Evolutionary conservation across 2,329 filamentous ascomycete species (phyloP).

Genomic region (Tolypocladium inflatum): DNA sequence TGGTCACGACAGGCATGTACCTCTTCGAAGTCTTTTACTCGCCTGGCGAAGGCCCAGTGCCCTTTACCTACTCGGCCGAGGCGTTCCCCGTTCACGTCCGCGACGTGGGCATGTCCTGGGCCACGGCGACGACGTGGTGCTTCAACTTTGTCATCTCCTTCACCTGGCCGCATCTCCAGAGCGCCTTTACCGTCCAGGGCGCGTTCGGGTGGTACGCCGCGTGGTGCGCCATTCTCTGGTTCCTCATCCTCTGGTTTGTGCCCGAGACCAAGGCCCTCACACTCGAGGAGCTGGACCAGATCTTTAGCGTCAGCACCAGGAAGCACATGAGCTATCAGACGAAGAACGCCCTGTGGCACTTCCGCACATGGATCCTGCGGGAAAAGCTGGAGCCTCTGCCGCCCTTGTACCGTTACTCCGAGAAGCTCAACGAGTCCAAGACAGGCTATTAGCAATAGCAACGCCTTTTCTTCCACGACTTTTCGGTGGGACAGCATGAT

Average conservation of each 20-base stretch:
- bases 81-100: slow-evolving; percentile 27
- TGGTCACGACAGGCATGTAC: slow-evolving; percentile 24
- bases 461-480: background rate
- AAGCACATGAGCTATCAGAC: slow-evolving; percentile 32
- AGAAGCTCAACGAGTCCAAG: background rate
- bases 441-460: background rate
- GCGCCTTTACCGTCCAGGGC: slow-evolving; percentile 20
- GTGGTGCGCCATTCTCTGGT: slow-evolving; percentile 34
- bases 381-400: slow-evolving; percentile 7
- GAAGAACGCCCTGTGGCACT: slow-evolving; percentile 4
- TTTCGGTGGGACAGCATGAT: background rate
- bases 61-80: slow-evolving; percentile 28
- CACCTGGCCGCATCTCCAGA: slow-evolving; percentile 22
- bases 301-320: slow-evolving; percentile 32
- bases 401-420: slow-evolving; percentile 3
- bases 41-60: slow-evolving; percentile 23
- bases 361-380: slow-evolving; percentile 5
- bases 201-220: slow-evolving; percentile 35
- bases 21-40: slow-evolving; percentile 27
- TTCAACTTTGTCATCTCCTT: slow-evolving; percentile 9
- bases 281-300: slow-evolving; percentile 39
- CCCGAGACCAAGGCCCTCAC: slow-evolving; percentile 42
- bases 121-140: slow-evolving; percentile 26
- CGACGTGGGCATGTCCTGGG: slow-evolving; percentile 29
- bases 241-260: slow-evolving; percentile 38